These are phyloP conservation scores for Plasmodium falciparum DNA, from an alignment of 169 alveolate genomes.

Conservation along the genomic window DNA sequence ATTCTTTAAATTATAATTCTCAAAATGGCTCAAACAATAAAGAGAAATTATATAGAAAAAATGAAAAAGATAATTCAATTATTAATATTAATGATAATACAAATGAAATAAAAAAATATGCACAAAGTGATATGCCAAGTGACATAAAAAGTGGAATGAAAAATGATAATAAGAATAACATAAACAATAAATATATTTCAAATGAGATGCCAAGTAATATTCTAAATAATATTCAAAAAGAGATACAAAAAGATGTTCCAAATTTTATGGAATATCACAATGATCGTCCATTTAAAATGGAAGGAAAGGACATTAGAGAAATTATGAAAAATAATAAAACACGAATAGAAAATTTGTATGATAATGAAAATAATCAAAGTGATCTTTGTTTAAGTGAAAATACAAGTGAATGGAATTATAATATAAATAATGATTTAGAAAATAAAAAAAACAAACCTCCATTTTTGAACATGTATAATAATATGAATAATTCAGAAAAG, in stretches of 20 bases:
- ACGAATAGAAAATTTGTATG: constrained; percentile 63
- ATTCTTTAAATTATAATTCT: constrained; percentile 44
- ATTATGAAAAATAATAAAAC: constrained; percentile 64
- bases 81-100: too few relatives aligned
- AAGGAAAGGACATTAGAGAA: constrained; percentile 34
- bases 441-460: neutral
- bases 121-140: too few relatives aligned
- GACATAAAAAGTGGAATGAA: too few relatives aligned
- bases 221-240: neutral
- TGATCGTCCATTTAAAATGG: constrained; percentile 3
- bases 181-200: neutral
- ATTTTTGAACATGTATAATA: constrained; percentile 9
- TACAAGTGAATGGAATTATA: constrained; percentile 22
- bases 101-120: too few relatives aligned
- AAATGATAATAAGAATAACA: too few relatives aligned
- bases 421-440: constrained; percentile 7
- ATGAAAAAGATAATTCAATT: neutral
- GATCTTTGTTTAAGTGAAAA: constrained; percentile 4
- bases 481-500: constrained; percentile 13
- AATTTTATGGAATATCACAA: neutral
- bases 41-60: constrained; percentile 1
- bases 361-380: constrained; percentile 38
- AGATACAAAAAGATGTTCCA: too few relatives aligned
- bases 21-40: constrained; percentile 22
- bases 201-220: constrained; percentile 9